Evolutionary conservation across 345 rosid species (phyloP).

Genomic region (Durio zibethinus): DNA sequence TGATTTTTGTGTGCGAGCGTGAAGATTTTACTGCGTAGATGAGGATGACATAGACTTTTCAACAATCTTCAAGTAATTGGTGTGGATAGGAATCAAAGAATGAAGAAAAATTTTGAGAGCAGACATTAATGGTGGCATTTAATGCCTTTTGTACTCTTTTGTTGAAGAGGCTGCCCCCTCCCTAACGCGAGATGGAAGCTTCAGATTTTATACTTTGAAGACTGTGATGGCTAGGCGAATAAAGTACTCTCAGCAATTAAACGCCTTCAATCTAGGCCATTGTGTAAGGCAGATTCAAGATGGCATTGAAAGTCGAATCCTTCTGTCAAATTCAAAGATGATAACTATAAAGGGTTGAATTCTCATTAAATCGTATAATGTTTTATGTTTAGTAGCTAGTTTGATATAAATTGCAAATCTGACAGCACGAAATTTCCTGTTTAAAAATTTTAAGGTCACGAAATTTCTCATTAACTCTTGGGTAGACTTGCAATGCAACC

Average conservation of each 20-base stretch:
- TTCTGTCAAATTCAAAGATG: not conserved
- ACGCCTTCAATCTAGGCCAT: not conserved
- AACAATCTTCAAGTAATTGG: not conserved
- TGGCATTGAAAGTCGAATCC: not conserved
- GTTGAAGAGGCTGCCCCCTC: not conserved
- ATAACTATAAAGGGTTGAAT: not conserved
- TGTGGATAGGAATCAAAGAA: constrained; percentile 7
- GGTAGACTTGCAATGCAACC: too few relatives aligned
- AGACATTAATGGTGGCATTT: constrained; percentile 28
- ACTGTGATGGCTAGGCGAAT: not conserved
- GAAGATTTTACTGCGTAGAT: not conserved
- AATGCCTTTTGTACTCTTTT: constrained; percentile 21
- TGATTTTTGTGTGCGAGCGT: not conserved
- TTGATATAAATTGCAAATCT: not conserved
- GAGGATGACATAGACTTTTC: constrained; percentile 24
- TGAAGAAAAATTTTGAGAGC: not conserved
- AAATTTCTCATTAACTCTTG: too few relatives aligned
- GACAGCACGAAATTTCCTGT: not conserved
- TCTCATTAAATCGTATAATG: not conserved
- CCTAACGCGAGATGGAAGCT: not conserved
- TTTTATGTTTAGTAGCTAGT: not conserved
- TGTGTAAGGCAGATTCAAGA: too few relatives aligned
- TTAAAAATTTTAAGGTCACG: too few relatives aligned
- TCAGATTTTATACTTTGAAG: not conserved
- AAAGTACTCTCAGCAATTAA: not conserved